phyloP scores from a whole-genome alignment of 1,139 yeast species.

The Sugiyamaella neomexicana region DNA sequence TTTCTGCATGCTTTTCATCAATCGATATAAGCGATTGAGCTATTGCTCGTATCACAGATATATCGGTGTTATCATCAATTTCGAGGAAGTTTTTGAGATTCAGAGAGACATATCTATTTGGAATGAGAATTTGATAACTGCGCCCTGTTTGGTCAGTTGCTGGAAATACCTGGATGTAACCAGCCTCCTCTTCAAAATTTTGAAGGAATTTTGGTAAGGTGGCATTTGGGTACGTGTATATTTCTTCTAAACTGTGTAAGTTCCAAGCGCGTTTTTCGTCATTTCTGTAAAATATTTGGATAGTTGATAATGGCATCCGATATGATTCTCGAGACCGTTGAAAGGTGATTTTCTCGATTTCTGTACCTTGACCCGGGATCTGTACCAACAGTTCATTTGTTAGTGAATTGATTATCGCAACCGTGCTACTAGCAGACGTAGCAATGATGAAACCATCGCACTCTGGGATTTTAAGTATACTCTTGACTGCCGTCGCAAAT shows the following conservation, averaged over 20 bases:
- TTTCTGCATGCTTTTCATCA: neutral
- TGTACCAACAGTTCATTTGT: constrained; percentile 17
- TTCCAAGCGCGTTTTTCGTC: constrained; percentile 26
- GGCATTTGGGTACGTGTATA: constrained; percentile 10
- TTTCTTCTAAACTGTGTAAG: constrained; percentile 24
- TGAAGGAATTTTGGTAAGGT: neutral
- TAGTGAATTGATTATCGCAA: constrained; percentile 26
- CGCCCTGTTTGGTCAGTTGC: neutral
- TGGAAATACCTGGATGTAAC: neutral
- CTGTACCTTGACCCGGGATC: constrained; percentile 30
- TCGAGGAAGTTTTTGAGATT: constrained; percentile 6
- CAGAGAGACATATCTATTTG: neutral
- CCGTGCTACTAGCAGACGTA: constrained; percentile 26
- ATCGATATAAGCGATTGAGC: constrained; percentile 8
- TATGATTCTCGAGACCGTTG: neutral
- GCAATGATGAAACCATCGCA: constrained; percentile 22
- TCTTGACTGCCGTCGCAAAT: constrained; percentile 27
- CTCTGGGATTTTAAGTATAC: constrained; percentile 20
- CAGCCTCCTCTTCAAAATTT: neutral
- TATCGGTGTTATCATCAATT: neutral
- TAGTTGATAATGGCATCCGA: neutral
- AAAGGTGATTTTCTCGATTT: constrained; percentile 18
- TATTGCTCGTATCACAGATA: constrained; percentile 3
- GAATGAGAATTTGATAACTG: neutral
- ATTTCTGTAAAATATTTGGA: constrained; percentile 23